A percentile compares a stretch with the other conserved stretches of the same genome.
phyloP scores from a whole-genome alignment of 345 rosid species.

The Clausena lansium region DNA sequence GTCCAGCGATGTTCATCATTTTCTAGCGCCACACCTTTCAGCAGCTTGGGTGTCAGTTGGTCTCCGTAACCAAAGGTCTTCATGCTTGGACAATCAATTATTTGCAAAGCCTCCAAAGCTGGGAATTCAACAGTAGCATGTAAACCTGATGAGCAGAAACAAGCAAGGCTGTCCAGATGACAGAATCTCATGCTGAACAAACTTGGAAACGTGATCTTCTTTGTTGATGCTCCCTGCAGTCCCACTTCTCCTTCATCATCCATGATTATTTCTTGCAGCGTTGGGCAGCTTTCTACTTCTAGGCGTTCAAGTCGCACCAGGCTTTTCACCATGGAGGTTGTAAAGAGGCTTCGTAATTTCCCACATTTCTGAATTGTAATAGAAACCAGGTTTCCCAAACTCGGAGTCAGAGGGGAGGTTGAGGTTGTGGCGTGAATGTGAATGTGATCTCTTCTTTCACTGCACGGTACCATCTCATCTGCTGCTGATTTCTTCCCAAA shows the following conservation, averaged over 20 bases:
- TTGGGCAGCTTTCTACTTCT: not conserved
- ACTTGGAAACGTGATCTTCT: not conserved
- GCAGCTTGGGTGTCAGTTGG: not conserved
- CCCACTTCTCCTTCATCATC: not conserved
- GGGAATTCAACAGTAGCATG: not conserved
- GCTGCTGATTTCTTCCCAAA: not conserved
- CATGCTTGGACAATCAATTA: not conserved
- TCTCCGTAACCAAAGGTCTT: not conserved
- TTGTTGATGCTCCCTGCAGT: not conserved
- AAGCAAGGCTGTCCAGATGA: not conserved
- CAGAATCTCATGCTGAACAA: not conserved
- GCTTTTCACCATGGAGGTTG: not conserved
- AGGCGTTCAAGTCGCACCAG: not conserved
- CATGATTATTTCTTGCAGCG: not conserved
- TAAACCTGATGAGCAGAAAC: not conserved
- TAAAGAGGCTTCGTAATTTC: not conserved
- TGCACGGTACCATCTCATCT: not conserved
- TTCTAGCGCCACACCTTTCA: no score
- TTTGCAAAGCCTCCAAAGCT: not conserved
- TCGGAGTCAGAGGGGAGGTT: not conserved
- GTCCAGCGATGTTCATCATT: not conserved
- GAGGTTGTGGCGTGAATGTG: not conserved
- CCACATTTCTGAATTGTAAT: rapidly evolving
- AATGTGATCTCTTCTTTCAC: no score
- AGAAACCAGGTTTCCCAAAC: not conserved